Percentiles rank a stretch among this genome's conserved stretches.
These are phyloP conservation scores for Candida coquimbonensis DNA, from an alignment of 805 yeast species.

Conservation along the genomic window DNA sequence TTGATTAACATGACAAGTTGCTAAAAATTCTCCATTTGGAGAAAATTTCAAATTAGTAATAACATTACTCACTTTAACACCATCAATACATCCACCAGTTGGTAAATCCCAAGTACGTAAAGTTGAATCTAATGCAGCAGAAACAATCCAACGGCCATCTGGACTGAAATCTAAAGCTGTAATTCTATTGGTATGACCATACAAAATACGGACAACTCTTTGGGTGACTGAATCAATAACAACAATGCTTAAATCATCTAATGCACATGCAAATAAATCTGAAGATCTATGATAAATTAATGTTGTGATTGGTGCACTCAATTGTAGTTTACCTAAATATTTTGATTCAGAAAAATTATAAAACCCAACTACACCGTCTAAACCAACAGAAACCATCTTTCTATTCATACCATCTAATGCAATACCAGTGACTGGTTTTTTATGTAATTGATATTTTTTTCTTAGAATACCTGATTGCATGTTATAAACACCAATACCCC, in stretches of 20 bases:
- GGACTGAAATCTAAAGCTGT: constrained; percentile 88
- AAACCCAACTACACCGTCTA: constrained; percentile 86
- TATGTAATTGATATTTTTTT: constrained; percentile 61
- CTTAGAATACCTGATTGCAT: constrained; percentile 86
- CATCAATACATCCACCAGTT: constrained; percentile 94
- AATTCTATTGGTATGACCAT: constrained; percentile 86
- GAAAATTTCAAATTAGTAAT: constrained; percentile 77
- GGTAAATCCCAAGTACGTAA: constrained; percentile 97
- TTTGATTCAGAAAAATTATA: constrained; percentile 74
- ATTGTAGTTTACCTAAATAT: constrained; percentile 55
- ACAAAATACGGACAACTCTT: constrained; percentile 74
- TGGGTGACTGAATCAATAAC: constrained; percentile 79
- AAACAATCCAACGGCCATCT: constrained; percentile 91
- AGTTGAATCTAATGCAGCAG: constrained; percentile 78
- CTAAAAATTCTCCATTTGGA: constrained; percentile 82
- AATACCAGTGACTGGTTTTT: constrained; percentile 79
- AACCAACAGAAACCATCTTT: constrained; percentile 77
- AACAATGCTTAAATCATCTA: constrained; percentile 81
- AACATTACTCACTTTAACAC: constrained; percentile 69
- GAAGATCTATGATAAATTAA: constrained; percentile 76
- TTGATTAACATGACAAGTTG: constrained; percentile 86
- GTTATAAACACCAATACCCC: constrained; percentile 81
- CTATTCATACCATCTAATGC: constrained; percentile 88
- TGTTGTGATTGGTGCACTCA: constrained; percentile 72
- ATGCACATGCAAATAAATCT: constrained; percentile 75